Evolutionary conservation across 495 filamentous ascomycete species (phyloP), one percentile per base, ranked within the genome.

Genomic region (Podospora didyma): DNA sequence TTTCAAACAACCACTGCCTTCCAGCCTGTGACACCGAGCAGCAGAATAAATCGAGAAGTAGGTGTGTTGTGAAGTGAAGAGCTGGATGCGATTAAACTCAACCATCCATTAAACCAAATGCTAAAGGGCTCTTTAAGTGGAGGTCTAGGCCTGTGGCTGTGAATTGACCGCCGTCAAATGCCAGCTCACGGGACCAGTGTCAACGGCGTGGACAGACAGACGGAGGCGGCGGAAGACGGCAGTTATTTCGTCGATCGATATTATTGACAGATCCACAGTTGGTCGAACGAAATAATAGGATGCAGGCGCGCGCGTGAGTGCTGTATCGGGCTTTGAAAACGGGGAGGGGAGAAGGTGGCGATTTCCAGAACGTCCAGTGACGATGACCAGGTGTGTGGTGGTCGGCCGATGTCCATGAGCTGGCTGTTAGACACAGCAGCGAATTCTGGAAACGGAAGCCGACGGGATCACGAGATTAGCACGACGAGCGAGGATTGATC

Each of bases 391-490:
- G 39, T 9, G 39, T 26, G 55, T 19, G 49, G 41, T 37, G 41
- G 44, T 19, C 39, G 39, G 51, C 41, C 21, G 51, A 46, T 49
- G 31, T 41, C n/a, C 49, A 51, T 51, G 49, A 51, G 34, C 34
- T 31, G 49, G 39, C 31, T 45, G 54, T 45, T n/a, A 17, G 21
- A 23, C 21, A 19, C 24, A 23, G 19, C 37, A 41, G 51, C n/a
- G 46, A 35, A 56, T 56, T 58, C 24, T 26, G 17, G 48, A 9
- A 21, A 23, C 31, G 9, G 28, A 14, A 35, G 44, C 12, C 44
- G 31, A 51, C 39, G n/a, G 39, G 51, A 59, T 54, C 37, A 55
- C 51, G 39, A 46, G 51, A 28, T 20, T n/a, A n/a, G 52, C 44
- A 56, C 5, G 26, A 51, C 35, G 53, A 26, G 21, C 17, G 24